A percentile compares a stretch with the other conserved stretches of the same genome.
These are phyloP conservation scores for Taphrina betulina DNA, from an alignment of 1,139 yeast genomes.

Conservation along the genomic window DNA sequence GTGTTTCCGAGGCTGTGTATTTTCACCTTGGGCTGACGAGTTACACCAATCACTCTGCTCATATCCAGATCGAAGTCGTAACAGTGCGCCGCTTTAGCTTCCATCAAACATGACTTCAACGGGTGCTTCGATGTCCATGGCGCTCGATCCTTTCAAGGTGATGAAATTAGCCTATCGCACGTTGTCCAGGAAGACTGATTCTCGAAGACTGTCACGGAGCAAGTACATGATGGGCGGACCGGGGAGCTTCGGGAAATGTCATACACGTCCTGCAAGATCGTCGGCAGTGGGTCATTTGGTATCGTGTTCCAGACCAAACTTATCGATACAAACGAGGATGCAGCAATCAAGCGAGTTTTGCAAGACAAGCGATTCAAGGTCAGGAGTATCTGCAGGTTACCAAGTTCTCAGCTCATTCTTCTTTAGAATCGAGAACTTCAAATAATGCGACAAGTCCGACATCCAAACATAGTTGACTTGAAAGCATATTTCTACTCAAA, in stretches of 20 bases:
- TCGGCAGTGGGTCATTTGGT: conserved; percentile 97
- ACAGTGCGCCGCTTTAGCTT: no score
- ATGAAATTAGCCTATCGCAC: neutral
- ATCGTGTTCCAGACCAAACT: conserved; percentile 87
- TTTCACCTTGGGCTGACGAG: no score
- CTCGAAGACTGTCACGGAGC: conserved; percentile 60
- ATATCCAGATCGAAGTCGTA: no score
- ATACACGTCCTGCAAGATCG: conserved; percentile 77
- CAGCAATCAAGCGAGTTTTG: conserved; percentile 90
- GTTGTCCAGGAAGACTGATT: neutral
- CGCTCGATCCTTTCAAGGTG: conserved; percentile 20
- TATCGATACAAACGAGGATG: conserved; percentile 65
- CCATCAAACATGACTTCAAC: conserved; percentile 14
- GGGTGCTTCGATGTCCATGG: conserved; percentile 22
- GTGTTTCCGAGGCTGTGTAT: no score
- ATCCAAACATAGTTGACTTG: conserved; percentile 82
- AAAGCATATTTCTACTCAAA: conserved; percentile 87
- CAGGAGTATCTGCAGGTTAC: neutral
- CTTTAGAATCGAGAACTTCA: conserved; percentile 78
- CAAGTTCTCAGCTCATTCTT: neutral
- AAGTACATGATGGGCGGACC: conserved; percentile 71
- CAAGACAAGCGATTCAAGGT: conserved; percentile 89
- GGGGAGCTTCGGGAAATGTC: conserved; percentile 62
- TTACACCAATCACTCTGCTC: no score
- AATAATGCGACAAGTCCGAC: conserved; percentile 86